A percentile compares a stretch with the other conserved stretches of the same genome.
Conservation (phyloP, 768 basidiomycete genomes). For the Rubroboletus pulcherrimus region DNA sequence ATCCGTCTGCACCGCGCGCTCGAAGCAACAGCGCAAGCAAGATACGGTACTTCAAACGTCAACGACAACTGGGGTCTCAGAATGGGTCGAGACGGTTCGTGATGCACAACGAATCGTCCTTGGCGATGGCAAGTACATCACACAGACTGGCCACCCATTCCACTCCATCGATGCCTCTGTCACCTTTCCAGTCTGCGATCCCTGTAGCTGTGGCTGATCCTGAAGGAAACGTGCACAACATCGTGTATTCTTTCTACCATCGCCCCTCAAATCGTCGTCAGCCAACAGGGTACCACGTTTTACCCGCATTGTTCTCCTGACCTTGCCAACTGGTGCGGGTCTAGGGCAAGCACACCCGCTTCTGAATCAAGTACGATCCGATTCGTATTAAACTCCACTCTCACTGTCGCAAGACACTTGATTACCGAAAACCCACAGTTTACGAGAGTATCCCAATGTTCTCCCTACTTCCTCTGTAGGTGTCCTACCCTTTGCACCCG, state of each 20-base stretch:
- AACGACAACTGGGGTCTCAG: conserved; percentile 17
- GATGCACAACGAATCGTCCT: conserved; percentile 38
- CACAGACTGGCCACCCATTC: conserved; percentile 18
- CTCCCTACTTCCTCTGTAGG: conserved; percentile 32
- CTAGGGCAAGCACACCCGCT: conserved; percentile 3
- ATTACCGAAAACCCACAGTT: conserved; percentile 10
- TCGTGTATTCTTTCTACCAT: conserved; percentile 28
- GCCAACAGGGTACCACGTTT: conserved; percentile 37
- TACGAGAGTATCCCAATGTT: conserved; percentile 10
- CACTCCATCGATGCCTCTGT: conserved; percentile 3
- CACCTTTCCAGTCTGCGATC: conserved; percentile 16
- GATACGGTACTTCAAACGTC: conserved; percentile 15
- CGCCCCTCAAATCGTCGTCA: conserved; percentile 33
- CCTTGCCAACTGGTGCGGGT: conserved; percentile 35
- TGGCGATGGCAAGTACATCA: conserved; percentile 40
- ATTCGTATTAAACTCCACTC: conserved; percentile 31
- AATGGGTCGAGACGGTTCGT: conserved; percentile 32
- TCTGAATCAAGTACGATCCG: conserved; percentile 21
- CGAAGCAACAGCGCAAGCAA: conserved; percentile 23
- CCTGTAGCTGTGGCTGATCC: conserved; percentile 4
- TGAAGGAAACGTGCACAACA: neutral
- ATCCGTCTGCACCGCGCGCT: conserved; percentile 4
- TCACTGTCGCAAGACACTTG: conserved; percentile 32
- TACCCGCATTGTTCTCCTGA: conserved; percentile 37
- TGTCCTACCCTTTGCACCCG: conserved; percentile 41